Evolutionary conservation across 148 eudicot genomes (phyloP).

Genomic region (Limonium bicolor): DNA sequence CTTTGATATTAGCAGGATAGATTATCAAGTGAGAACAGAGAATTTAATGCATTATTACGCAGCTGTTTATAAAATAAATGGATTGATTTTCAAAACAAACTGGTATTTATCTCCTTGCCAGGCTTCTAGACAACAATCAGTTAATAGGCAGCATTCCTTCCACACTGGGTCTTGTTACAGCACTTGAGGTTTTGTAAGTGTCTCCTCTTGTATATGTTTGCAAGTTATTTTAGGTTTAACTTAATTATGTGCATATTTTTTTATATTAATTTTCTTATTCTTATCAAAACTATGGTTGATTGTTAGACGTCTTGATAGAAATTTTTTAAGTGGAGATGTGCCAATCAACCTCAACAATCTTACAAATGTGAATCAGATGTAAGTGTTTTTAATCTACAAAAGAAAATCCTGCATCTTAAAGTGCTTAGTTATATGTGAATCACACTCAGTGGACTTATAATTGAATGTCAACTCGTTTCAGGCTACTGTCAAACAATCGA

Average conservation of each 20-base stretch:
- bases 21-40: too few species aligned
- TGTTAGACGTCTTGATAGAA: constrained; percentile 62
- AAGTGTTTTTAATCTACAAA: too few species aligned
- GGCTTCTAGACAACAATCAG: constrained; percentile 60
- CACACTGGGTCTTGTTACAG: constrained; percentile 35
- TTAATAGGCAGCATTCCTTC: constrained; percentile 46
- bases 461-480: too few species aligned
- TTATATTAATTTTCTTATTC: not conserved
- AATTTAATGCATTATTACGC: too few species aligned
- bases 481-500: too few species aligned
- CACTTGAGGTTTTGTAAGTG: constrained; percentile 67
- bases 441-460: too few species aligned
- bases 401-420: too few species aligned
- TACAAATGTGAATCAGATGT: constrained; percentile 32
- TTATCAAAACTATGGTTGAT: constrained; percentile 4
- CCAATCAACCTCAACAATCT: constrained; percentile 53
- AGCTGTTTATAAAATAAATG: not conserved
- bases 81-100: not conserved
- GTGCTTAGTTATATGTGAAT: too few species aligned
- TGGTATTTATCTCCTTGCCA: constrained; percentile 14
- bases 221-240: not conserved
- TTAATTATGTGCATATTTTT: too few species aligned
- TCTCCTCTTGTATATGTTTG: constrained; percentile 9
- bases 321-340: constrained; percentile 45
- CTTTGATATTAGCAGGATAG: too few species aligned